phyloP scores from a whole-genome alignment of 345 rosid species.

The Arabidopsis arenosa region DNA sequence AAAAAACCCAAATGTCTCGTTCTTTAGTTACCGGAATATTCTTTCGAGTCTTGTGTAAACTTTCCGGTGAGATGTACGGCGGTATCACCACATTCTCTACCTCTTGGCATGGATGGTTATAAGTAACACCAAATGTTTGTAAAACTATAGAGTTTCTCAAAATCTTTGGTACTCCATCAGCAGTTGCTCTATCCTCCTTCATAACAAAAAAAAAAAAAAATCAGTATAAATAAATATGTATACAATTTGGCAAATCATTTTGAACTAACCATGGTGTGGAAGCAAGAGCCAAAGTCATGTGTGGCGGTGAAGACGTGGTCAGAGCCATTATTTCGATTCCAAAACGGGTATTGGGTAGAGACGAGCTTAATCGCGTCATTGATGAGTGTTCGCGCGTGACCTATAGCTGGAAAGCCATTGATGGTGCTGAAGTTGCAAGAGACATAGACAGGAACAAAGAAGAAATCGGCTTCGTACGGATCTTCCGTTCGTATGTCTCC shows the following conservation, averaged over 20 bases:
- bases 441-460: slow-evolving; percentile 90
- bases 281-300: slow-evolving; percentile 92
- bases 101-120: slow-evolving; percentile 81
- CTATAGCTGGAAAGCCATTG: slow-evolving; percentile 96
- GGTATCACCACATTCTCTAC: slow-evolving; percentile 85
- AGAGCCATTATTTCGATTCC: slow-evolving; percentile 84
- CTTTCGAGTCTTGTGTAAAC: slow-evolving; percentile 51
- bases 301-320: slow-evolving; percentile 92
- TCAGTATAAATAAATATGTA: not conserved
- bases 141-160: slow-evolving; percentile 74
- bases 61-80: slow-evolving; percentile 78
- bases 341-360: slow-evolving; percentile 66
- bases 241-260: not conserved
- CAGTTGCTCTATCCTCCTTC: slow-evolving; percentile 81
- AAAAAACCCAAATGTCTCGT: slow-evolving; percentile 83
- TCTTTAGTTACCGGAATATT: slow-evolving; percentile 50
- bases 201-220: not conserved
- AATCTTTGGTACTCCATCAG: slow-evolving; percentile 77
- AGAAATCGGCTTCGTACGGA: slow-evolving; percentile 86
- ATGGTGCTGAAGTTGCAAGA: slow-evolving; percentile 92
- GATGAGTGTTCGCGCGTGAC: slow-evolving; percentile 76
- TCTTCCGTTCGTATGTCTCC: slow-evolving; percentile 66
- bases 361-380: slow-evolving; percentile 63
- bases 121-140: slow-evolving; percentile 88
- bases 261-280: slow-evolving; percentile 78